These are phyloP conservation scores for Stemphylium beticola DNA, from an alignment of 2,329 filamentous ascomycete species.

Conservation along the genomic window DNA sequence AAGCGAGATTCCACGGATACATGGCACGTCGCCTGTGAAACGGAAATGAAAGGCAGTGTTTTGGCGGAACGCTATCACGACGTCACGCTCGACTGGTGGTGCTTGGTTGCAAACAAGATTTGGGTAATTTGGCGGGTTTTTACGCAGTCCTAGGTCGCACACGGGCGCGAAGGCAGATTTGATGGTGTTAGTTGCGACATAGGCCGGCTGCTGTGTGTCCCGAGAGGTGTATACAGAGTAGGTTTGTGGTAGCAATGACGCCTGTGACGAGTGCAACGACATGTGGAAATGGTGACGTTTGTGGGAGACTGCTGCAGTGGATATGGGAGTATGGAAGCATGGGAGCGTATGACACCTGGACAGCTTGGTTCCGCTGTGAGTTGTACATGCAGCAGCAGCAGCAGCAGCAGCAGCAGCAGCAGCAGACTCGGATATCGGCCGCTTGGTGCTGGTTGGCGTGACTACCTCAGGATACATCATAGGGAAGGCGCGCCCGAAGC, in stretches of 20 bases:
- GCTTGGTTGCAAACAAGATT: conserved; percentile 30
- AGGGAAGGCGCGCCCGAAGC: conserved; percentile 10
- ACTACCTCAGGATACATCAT: conserved; percentile 24
- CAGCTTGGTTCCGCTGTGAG: conserved; percentile 14
- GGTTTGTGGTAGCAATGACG: not conserved
- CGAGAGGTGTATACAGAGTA: not conserved
- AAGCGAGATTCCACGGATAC: conserved; percentile 12
- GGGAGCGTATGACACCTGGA: not conserved
- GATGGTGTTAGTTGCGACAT: not conserved
- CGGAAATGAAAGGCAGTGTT: conserved; percentile 19
- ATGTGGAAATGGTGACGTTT: not conserved
- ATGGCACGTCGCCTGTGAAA: conserved; percentile 1
- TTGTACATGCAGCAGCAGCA: conserved; percentile 23
- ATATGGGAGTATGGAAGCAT: too few species aligned
- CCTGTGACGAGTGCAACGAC: not conserved
- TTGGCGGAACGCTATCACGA: conserved; percentile 12
- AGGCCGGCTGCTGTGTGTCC: conserved; percentile 6
- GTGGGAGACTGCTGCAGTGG: not conserved
- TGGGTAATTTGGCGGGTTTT: conserved; percentile 15
- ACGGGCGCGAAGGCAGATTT: conserved; percentile 4
- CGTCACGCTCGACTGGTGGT: conserved; percentile 20
- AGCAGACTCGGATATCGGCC: conserved; percentile 8
- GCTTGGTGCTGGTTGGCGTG: conserved; percentile 9
- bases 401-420: not conserved
- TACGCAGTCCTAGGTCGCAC: conserved; percentile 3